Evolutionary conservation across 1,284 basidiomycete species (phyloP), one percentile per base, ranked within the genome.

Genomic region (Rhodotorula sp.): DNA sequence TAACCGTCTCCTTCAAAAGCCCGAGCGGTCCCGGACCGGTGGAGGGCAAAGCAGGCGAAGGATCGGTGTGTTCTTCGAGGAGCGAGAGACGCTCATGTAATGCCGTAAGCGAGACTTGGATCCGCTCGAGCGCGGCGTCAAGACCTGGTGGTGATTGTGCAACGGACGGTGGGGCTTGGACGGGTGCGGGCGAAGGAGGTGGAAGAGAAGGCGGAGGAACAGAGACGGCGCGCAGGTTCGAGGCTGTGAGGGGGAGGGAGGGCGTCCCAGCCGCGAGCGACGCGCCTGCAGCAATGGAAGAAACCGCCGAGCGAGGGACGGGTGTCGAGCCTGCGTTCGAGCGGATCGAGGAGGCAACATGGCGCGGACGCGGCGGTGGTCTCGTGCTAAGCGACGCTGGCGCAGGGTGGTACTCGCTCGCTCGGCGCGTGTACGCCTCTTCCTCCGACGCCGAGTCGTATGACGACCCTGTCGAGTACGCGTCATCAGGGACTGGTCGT

Each of bases 31-130:
- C 47, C 37, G 47, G 18, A 40, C 37, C 44, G 20, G 62, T 31
- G 1, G 59, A 31, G 20, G 55, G 30, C n/a, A n/a, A 24, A 0
- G 31, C 48, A 4, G 10, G 22, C 48, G 77, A 31, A 79, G 76
- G 34, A 44, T 13, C 80, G 74, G 56, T 22, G 69, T 55, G 24
- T 69, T 53, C 74, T 94, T 44, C 92, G 26, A 94, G 81, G 10
- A 85, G 83, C 74, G 91, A 88, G 37, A 98, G 83, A 18, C 94
- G 87, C 80, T 97, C 94, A 47, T 88, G 89, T 50, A 98, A 84
- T 1, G 94, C 93, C 2, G 91, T 89, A 13, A 98, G 83, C 67
- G 94, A 91, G 0, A 89, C 88, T 79, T 98, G 94, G 65, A 94
- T 86, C 72, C 86, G 88, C 79, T 93, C 90, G 18, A 95, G 82